A percentile compares a stretch with the other conserved stretches of the same genome.
These are phyloP conservation scores for Nepenthes alata DNA, from an alignment of 179 eudicot genomes.

Conservation along the genomic window DNA sequence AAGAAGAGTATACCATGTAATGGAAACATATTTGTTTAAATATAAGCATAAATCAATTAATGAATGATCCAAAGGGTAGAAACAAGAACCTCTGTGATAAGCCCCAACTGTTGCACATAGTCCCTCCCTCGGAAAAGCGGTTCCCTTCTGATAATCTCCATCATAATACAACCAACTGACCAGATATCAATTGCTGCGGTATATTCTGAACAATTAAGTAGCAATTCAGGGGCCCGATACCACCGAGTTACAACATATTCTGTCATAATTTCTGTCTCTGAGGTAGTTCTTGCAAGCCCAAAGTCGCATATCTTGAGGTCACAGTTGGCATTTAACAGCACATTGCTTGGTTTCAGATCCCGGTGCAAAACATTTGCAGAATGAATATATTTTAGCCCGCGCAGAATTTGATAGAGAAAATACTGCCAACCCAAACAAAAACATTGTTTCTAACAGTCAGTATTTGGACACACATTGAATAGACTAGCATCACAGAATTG, in stretches of 20 bases:
- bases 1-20: no score
- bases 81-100: conserved; percentile 6
- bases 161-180: conserved; percentile 26
- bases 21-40: not conserved
- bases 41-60: not conserved
- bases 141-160: conserved; percentile 12
- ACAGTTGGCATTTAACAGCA: conserved; percentile 24
- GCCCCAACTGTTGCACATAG: conserved; percentile 14
- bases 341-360: conserved; percentile 24
- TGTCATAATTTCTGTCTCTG: conserved; percentile 22
- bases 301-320: conserved; percentile 27
- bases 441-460: no score
- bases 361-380: conserved; percentile 25
- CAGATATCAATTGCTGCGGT: conserved; percentile 23
- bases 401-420: conserved; percentile 17
- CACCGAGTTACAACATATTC: conserved; percentile 28
- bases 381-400: conserved; percentile 24
- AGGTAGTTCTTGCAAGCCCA: conserved; percentile 22
- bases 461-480: no score
- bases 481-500: no score
- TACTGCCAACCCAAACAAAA: conserved; percentile 11
- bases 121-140: conserved; percentile 14
- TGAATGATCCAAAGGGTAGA: not conserved
- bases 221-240: conserved; percentile 27
- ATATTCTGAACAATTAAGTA: conserved; percentile 21